Conservation (phyloP, 1,139 yeast species). For the Zygoascus sp. region DNA sequence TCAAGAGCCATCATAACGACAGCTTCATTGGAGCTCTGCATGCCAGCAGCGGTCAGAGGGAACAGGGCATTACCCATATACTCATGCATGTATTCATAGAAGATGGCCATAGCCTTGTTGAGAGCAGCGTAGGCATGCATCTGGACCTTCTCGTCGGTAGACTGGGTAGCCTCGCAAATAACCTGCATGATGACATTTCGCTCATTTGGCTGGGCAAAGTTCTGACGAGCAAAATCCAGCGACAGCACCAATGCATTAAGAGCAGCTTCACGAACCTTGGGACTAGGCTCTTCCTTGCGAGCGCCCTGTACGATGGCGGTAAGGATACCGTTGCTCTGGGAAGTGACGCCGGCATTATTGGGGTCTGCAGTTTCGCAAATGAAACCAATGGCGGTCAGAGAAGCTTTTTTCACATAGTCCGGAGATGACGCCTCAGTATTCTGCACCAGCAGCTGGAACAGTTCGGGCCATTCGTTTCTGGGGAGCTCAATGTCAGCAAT, state of each 20-base stretch:
- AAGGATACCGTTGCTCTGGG: constrained; percentile 86
- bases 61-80: constrained; percentile 97
- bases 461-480: constrained; percentile 78
- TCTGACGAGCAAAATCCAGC: constrained; percentile 78
- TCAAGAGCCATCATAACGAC: constrained; percentile 99
- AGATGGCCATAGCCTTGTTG: constrained; percentile 85
- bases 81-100: constrained; percentile 83
- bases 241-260: constrained; percentile 88
- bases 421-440: constrained; percentile 78
- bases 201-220: constrained; percentile 91
- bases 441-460: constrained; percentile 76
- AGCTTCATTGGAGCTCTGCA: constrained; percentile 79
- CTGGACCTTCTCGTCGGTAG: constrained; percentile 73
- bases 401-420: constrained; percentile 76
- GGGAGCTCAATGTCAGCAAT: constrained; percentile 95
- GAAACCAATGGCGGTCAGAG: constrained; percentile 85
- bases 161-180: constrained; percentile 96
- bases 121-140: constrained; percentile 95
- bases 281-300: constrained; percentile 70
- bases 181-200: constrained; percentile 97
- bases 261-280: constrained; percentile 79
- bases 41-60: constrained; percentile 84
- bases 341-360: constrained; percentile 66
- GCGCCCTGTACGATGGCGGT: constrained; percentile 98
- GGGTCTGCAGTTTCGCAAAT: constrained; percentile 95